Evolutionary conservation across 129 eudicot genomes (phyloP).

Genomic region (Solidago caesia): DNA sequence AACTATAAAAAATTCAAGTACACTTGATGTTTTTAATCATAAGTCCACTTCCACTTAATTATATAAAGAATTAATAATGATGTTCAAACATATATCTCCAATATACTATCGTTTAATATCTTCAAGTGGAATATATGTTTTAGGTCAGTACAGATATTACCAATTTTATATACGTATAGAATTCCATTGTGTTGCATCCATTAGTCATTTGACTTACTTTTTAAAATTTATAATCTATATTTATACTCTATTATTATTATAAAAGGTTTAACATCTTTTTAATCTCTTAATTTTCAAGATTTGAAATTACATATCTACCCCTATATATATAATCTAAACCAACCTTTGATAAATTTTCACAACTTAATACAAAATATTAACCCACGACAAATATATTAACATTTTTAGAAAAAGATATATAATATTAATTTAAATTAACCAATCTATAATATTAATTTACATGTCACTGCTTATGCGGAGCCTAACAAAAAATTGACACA

Average conservation of each 20-base stretch:
- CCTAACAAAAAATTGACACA: too few species aligned
- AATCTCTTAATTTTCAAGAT: too few species aligned
- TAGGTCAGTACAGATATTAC: background rate
- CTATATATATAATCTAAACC: too few species aligned
- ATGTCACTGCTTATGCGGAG: too few species aligned
- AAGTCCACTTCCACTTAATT: background rate
- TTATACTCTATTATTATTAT: background rate
- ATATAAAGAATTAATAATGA: background rate
- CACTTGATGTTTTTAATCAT: background rate
- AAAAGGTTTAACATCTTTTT: too few species aligned
- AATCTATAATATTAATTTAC: too few species aligned
- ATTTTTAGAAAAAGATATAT: too few species aligned
- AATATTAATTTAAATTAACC: too few species aligned
- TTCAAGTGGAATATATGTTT: slow-evolving; percentile 23
- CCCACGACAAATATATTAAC: too few species aligned
- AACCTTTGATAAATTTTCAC: too few species aligned
- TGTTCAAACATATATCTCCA: background rate
- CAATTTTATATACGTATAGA: background rate
- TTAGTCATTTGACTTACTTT: slow-evolving; percentile 23
- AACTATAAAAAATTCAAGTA: background rate
- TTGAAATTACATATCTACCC: too few species aligned
- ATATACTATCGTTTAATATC: slow-evolving; percentile 17
- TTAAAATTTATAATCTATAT: background rate
- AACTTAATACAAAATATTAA: too few species aligned
- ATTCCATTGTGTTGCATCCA: slow-evolving; percentile 12